phyloP scores from a whole-genome alignment of 2,329 filamentous ascomycete species.

The Chrysosporium keratinophilum region DNA sequence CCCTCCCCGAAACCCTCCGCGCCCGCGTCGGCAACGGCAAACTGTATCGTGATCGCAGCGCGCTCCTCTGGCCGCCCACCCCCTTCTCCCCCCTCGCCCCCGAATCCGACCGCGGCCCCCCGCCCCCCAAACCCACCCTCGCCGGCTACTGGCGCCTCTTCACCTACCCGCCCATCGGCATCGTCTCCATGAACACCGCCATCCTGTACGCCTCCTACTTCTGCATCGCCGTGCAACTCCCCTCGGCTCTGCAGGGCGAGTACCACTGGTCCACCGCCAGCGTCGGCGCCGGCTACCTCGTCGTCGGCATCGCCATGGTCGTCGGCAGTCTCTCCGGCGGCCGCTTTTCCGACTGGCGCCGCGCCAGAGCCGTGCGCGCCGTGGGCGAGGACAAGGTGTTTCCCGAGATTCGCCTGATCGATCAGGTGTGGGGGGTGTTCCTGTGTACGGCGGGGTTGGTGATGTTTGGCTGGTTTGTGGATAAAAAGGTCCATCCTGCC shows the following conservation, averaged over 20 bases:
- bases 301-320: constrained; percentile 1
- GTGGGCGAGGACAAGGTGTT: not conserved
- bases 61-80: not conserved
- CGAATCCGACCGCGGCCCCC: not conserved
- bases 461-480: constrained; percentile 6
- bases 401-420: not conserved
- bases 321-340: not conserved
- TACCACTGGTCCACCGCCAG: not conserved
- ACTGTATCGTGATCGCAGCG: not conserved
- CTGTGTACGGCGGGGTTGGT: not conserved
- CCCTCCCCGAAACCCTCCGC: constrained; percentile 1
- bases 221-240: constrained; percentile 3
- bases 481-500: not conserved
- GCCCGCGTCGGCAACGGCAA: not conserved
- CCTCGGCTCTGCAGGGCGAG: not conserved
- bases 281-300: not conserved
- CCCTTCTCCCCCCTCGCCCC: not conserved
- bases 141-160: not conserved
- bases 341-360: not conserved
- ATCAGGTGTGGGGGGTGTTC: not conserved
- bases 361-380: not conserved
- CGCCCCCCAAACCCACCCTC: not conserved
- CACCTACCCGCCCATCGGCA: constrained; percentile 1
- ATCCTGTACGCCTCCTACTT: not conserved
- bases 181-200: not conserved